These are phyloP conservation scores for Phytophthora syringae DNA, from an alignment of 352 stramenopile species.

Conservation along the genomic window DNA sequence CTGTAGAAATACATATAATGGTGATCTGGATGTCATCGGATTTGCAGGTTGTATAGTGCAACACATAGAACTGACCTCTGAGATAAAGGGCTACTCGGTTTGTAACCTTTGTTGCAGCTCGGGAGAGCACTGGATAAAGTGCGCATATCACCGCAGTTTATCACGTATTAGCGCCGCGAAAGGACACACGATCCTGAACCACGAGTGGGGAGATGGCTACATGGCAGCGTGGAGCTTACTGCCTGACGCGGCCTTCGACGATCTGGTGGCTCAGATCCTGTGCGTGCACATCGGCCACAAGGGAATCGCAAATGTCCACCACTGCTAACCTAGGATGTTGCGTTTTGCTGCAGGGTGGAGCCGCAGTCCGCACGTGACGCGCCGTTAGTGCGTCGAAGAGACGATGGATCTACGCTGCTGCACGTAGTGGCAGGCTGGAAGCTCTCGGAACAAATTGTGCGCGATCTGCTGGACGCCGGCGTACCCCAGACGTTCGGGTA, in stretches of 20 bases:
- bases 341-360: conserved; percentile 45
- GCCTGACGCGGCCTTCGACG: conserved; percentile 50
- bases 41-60: not conserved
- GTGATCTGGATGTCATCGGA: not conserved
- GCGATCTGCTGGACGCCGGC: conserved; percentile 45
- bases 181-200: too few species aligned
- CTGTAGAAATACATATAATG: not conserved
- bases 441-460: conserved; percentile 59
- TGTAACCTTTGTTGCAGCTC: too few species aligned
- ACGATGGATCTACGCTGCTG: conserved; percentile 61
- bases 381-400: conserved; percentile 19
- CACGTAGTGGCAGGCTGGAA: conserved; percentile 63
- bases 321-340: not conserved
- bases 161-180: too few species aligned
- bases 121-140: not conserved
- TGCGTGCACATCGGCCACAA: conserved; percentile 30
- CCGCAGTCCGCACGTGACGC: conserved; percentile 39
- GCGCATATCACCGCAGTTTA: not conserved
- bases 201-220: not conserved
- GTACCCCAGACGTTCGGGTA: conserved; percentile 45
- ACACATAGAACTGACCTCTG: not conserved
- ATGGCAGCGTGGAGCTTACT: conserved; percentile 38
- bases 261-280: conserved; percentile 59
- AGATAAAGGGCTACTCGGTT: too few species aligned
- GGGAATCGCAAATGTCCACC: not conserved